Evolutionary conservation across 2,329 filamentous ascomycete genomes (phyloP).

Genomic region (Tolypocladium sp.): DNA sequence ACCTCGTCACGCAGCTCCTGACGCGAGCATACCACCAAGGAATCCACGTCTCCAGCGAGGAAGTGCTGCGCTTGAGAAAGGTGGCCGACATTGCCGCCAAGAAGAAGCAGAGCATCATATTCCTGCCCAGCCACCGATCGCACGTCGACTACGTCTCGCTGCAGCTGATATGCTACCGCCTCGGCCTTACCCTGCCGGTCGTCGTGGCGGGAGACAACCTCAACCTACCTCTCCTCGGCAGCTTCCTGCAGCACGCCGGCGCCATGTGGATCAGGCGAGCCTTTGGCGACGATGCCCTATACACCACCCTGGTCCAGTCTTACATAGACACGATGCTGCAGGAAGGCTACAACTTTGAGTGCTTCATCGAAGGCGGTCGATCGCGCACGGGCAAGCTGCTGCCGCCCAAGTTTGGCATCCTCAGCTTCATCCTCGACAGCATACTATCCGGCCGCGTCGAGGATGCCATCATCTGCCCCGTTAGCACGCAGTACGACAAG

Average conservation of each 20-base stretch:
- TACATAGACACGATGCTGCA: slow-evolving; percentile 91
- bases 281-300: slow-evolving; percentile 87
- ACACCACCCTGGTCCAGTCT: slow-evolving; percentile 85
- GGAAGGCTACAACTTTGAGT: slow-evolving; percentile 89
- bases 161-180: slow-evolving; percentile 88
- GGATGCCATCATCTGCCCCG: slow-evolving; percentile 88
- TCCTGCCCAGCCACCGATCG: slow-evolving; percentile 86
- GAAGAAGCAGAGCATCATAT: slow-evolving; percentile 92
- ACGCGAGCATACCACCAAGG: slow-evolving; percentile 94
- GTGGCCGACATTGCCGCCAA: slow-evolving; percentile 75
- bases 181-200: slow-evolving; percentile 80
- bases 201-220: slow-evolving; percentile 94
- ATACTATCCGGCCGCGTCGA: slow-evolving; percentile 79
- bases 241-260: slow-evolving; percentile 89
- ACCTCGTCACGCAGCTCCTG: slow-evolving; percentile 75
- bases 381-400: slow-evolving; percentile 90
- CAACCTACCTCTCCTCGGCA: slow-evolving; percentile 84
- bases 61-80: slow-evolving; percentile 71
- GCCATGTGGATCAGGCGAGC: slow-evolving; percentile 93
- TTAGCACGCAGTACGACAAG: slow-evolving; percentile 97
- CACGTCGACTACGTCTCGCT: slow-evolving; percentile 95
- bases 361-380: slow-evolving; percentile 92
- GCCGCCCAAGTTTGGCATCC: slow-evolving; percentile 89
- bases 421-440: slow-evolving; percentile 86
- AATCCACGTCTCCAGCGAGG: slow-evolving; percentile 92